Evolutionary conservation across 2,329 filamentous ascomycete genomes (phyloP), one percentile per base, ranked within the genome.

Genomic region (Aspergillus thermomutatus): DNA sequence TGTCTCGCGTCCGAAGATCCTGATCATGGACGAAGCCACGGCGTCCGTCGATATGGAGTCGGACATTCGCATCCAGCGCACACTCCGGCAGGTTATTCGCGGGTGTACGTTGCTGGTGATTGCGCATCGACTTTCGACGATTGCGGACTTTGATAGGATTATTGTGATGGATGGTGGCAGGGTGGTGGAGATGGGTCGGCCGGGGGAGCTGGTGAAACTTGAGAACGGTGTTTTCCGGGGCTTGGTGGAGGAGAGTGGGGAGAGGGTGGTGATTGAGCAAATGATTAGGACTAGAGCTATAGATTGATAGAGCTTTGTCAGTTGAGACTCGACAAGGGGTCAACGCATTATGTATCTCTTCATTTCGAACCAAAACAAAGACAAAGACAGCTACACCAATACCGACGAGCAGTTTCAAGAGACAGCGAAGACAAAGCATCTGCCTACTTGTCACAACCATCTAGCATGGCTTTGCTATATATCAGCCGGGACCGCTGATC

Each of bases 21-120:
- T 93, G 83, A 85, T 92, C 1, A 81, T 92, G 1, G 89, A 93
- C 69, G 89, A 92, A 75, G 89, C 90, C 0, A 93, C 90, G 0
- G 87, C 84, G 3, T 88, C 89, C 0, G 88, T 92, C 2, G 89
- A 92, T 70, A 90, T 91, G 86, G 79, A 82, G 43, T 92, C 89
- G 0, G 89, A 92, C 68, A 77, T 81, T 1, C 80, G 90, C 26
- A 92, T 92, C 65, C 89, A 92, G 75, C 82, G 86, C 5, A 85
- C 81, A 51, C 91, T 92, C 63, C 81, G 88, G 23, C 84, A 88
- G 66, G 91, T 91, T 9, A 60, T 63, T 5, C 57, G 59, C 28
- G 84, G 84, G 59, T 83, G 82, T 43, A 91, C 88, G 0, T 75
- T 91, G 27, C 73, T 92, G 19, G 88, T 91, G 19, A 91, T 92